Percentiles rank a stretch among this genome's conserved stretches.
Conservation (phyloP, 805 yeast genomes). For the Grigorovia yakushimaensis region DNA sequence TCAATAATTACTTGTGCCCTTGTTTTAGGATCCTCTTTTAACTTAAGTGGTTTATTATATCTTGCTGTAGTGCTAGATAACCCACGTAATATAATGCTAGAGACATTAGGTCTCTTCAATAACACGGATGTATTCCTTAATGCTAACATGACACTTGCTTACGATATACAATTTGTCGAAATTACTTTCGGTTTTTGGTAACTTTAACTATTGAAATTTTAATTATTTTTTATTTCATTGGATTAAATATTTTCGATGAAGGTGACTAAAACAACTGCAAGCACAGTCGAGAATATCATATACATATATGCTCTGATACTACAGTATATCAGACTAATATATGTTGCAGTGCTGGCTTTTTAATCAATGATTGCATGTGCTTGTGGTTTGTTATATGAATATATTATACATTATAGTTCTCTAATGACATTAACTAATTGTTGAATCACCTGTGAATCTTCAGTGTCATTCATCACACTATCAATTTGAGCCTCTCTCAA, state of each 20-base stretch:
- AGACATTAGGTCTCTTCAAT: conserved; percentile 16
- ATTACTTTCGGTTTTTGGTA: neutral
- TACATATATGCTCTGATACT: too few species aligned
- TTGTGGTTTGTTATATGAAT: neutral
- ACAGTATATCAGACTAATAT: too few species aligned
- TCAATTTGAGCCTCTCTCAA: neutral
- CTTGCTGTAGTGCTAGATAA: conserved; percentile 37
- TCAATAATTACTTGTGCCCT: conserved; percentile 85
- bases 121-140: neutral
- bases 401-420: neutral
- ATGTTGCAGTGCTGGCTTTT: too few species aligned
- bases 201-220: neutral
- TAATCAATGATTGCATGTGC: neutral
- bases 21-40: conserved; percentile 60
- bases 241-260: neutral
- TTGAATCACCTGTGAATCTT: neutral
- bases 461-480: neutral
- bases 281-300: too few species aligned
- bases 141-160: neutral
- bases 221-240: neutral
- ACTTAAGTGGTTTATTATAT: neutral
- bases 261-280: too few species aligned
- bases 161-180: neutral
- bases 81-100: conserved; percentile 36
- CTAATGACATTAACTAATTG: neutral